A percentile compares a stretch with the other conserved stretches of the same genome.
Evolutionary conservation across 2,329 filamentous ascomycete species (phyloP).

Genomic region (Aspergillus neotritici): DNA sequence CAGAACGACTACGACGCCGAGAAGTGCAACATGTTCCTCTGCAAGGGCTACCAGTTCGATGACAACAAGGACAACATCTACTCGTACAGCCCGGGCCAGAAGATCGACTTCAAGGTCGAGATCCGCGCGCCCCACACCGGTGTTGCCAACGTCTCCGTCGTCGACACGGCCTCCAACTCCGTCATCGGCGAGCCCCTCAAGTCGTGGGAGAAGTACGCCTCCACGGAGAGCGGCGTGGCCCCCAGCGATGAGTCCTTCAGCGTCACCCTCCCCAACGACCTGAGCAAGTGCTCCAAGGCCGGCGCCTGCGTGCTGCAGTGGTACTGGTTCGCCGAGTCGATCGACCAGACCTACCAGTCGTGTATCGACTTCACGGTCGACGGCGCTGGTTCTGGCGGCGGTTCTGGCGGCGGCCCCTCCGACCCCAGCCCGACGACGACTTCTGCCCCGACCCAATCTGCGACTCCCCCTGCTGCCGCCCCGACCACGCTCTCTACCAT

Average conservation of each 20-base stretch:
- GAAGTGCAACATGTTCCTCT: conserved; percentile 50
- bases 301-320: conserved; percentile 32
- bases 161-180: conserved; percentile 42
- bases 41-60: conserved; percentile 54
- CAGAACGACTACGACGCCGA: conserved; percentile 47
- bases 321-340: conserved; percentile 31
- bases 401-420: conserved; percentile 10
- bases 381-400: conserved; percentile 17
- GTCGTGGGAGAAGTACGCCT: conserved; percentile 29
- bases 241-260: conserved; percentile 26
- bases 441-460: conserved; percentile 10
- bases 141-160: conserved; percentile 46
- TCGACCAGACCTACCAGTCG: conserved; percentile 34
- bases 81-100: conserved; percentile 46
- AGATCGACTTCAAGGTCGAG: conserved; percentile 39
- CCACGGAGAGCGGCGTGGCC: conserved; percentile 22
- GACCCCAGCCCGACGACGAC: conserved; percentile 8
- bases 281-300: conserved; percentile 24
- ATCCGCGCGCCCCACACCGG: conserved; percentile 47
- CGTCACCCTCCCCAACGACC: conserved; percentile 27
- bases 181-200: conserved; percentile 34
- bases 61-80: conserved; percentile 52
- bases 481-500: conserved; percentile 11
- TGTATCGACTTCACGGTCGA: conserved; percentile 30
- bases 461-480: conserved; percentile 5